These are phyloP conservation scores for Sporothrix globosa DNA, from an alignment of 2,329 filamentous ascomycete species.

Conservation along the genomic window DNA sequence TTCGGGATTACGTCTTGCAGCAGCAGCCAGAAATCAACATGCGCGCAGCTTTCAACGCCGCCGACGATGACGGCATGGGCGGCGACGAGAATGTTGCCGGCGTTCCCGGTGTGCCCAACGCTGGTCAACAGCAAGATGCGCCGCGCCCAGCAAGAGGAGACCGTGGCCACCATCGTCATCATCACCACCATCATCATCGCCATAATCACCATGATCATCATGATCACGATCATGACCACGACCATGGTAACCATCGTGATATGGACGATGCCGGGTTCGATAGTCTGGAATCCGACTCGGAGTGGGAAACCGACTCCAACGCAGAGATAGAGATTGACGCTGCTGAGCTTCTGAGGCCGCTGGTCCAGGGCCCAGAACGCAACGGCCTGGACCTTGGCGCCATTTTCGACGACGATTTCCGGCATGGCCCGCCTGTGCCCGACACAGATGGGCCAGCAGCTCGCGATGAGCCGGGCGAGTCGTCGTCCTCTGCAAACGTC, in stretches of 20 bases:
- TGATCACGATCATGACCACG: constrained; percentile 6
- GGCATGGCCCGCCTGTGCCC: constrained; percentile 7
- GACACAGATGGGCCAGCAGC: neutral
- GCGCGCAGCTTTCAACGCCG: constrained; percentile 63
- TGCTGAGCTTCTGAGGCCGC: neutral
- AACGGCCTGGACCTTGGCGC: neutral
- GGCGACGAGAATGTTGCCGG: neutral
- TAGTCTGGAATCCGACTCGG: constrained; percentile 16
- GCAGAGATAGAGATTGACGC: constrained; percentile 8
- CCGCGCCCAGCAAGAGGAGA: neutral
- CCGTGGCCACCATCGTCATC: constrained; percentile 4
- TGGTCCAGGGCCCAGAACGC: neutral
- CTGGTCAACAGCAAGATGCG: neutral
- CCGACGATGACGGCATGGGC: constrained; percentile 29
- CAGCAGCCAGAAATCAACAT: constrained; percentile 93
- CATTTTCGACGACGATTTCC: constrained; percentile 7
- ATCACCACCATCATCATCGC: constrained; percentile 1
- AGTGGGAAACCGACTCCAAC: constrained; percentile 30
- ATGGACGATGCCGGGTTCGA: constrained; percentile 11
- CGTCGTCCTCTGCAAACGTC: neutral
- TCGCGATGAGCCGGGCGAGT: neutral
- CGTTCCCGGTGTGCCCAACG: neutral
- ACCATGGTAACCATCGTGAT: neutral
- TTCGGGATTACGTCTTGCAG: constrained; percentile 96
- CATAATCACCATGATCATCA: constrained; percentile 8